These are phyloP conservation scores for Ceriops zippeliana DNA, from an alignment of 345 rosid species.

Conservation along the genomic window DNA sequence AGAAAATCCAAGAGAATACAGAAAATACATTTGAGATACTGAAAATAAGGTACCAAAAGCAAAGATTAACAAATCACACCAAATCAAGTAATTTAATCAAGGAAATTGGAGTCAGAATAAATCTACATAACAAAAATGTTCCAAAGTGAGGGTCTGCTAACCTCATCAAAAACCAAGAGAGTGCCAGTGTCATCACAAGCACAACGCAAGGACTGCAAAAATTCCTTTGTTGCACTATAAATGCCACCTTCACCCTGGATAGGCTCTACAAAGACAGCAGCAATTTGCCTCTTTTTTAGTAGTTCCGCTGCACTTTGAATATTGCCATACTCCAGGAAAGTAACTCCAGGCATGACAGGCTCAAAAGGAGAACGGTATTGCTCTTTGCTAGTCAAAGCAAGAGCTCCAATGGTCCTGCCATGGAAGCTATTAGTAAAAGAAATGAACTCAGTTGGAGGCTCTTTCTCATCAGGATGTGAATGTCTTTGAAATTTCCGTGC, in stretches of 20 bases:
- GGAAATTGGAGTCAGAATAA: neutral
- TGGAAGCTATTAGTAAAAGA: constrained; percentile 80
- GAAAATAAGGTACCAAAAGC: too few species aligned
- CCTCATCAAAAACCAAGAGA: constrained; percentile 93
- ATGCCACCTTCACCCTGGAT: constrained; percentile 98
- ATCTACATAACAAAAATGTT: neutral
- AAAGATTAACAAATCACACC: too few species aligned
- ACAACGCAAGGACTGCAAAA: constrained; percentile 59
- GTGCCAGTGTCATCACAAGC: constrained; percentile 81
- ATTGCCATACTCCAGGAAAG: constrained; percentile 80
- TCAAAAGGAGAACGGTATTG: constrained; percentile 81
- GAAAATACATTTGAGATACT: too few species aligned
- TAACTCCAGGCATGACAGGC: constrained; percentile 98
- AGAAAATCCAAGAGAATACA: too few species aligned
- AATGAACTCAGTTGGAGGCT: constrained; percentile 63
- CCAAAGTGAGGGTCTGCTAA: constrained; percentile 22
- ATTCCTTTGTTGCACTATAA: constrained; percentile 68
- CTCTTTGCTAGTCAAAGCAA: constrained; percentile 92
- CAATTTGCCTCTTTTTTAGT: constrained; percentile 53
- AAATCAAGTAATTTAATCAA: too few species aligned
- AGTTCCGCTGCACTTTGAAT: constrained; percentile 51
- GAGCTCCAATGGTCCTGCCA: constrained; percentile 92
- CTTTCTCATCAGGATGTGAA: constrained; percentile 44
- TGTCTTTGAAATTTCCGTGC: constrained; percentile 79
- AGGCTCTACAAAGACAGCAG: constrained; percentile 94